These are phyloP conservation scores for Nigrograna mackinnonii DNA, from an alignment of 2,329 filamentous ascomycete species.

Conservation along the genomic window DNA sequence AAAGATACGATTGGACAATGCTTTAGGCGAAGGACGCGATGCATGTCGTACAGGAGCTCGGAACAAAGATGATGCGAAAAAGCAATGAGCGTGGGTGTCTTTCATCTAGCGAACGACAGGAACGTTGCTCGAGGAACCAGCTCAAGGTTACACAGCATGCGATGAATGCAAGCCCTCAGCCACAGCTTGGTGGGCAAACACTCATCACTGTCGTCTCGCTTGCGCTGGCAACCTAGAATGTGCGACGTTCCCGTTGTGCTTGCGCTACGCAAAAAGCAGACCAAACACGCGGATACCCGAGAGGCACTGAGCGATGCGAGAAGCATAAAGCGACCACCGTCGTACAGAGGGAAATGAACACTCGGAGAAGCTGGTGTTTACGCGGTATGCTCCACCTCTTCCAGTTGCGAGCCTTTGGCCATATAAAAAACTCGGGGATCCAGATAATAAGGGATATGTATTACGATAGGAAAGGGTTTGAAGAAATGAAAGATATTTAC, in stretches of 20 bases:
- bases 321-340: conserved; percentile 34
- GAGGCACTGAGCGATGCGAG: conserved; percentile 13
- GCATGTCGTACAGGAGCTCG: conserved; percentile 4
- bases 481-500: conserved; percentile 38
- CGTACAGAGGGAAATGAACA: conserved; percentile 20
- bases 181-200: conserved; percentile 18
- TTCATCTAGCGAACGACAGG: conserved; percentile 22
- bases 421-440: too few species aligned
- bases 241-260: conserved; percentile 20
- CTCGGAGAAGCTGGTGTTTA: conserved; percentile 1
- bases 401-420: too few species aligned
- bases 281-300: conserved; percentile 19
- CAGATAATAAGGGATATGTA: neutral
- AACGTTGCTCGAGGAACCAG: conserved; percentile 14
- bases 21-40: neutral
- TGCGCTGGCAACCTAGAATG: conserved; percentile 17
- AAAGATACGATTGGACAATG: too few species aligned
- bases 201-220: conserved; percentile 12
- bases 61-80: conserved; percentile 16
- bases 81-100: conserved; percentile 5
- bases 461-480: conserved; percentile 6
- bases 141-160: conserved; percentile 28
- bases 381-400: too few species aligned
- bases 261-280: conserved; percentile 11
- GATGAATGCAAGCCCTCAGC: conserved; percentile 20